Evolutionary conservation across 306 rosid species (phyloP), one percentile per base, ranked within the genome.

Genomic region (Castanea sativa): DNA sequence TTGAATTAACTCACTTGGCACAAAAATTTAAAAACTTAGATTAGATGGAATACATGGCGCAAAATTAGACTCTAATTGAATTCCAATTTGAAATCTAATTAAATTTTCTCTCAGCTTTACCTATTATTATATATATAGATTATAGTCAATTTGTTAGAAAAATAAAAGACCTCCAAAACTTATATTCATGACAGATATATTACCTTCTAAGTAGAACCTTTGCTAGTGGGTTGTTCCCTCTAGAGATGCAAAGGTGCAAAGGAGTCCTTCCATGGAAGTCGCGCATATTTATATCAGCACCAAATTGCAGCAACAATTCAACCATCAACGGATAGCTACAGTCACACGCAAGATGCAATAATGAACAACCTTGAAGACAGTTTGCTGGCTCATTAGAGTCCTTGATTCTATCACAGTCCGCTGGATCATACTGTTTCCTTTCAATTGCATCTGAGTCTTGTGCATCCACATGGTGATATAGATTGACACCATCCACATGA

Each of bases 241-340:
- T 80, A 71, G 94, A 57, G 71, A 95, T 89, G 81, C 99, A 95
- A 74, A 85, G 93, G 81, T 95, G 99, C 88, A 95, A 83, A 82
- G 99, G 98, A 81, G 98, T 95, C 80, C 93, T 95, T 82, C 98
- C 98, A 81, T 88, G 97, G 83, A 83, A 89, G 84, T 95, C 99
- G 2, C 86, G 43, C 83, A 82, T 64, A 84, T 91, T 95, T 79
- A 93, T 79, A 87, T 91, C 86, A 52, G 98, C 94, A 57, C 97
- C 99, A 78, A 86, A 92, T 87, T 95, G 99, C 79, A 95, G 88
- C 85, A 95, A 83, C 86, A 95, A 88, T 85, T 95, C 99, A 75
- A 91, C 74, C 99, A 92, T 95, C 85, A 89, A 76, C n/a, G 68
- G 84, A 82, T 88, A 82, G 71, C 80, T 86, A 80, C 72, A 68